Evolutionary conservation across 2,329 filamentous ascomycete species (phyloP), one percentile per base, ranked within the genome.

Genomic region (Samsoniella hepiali): DNA sequence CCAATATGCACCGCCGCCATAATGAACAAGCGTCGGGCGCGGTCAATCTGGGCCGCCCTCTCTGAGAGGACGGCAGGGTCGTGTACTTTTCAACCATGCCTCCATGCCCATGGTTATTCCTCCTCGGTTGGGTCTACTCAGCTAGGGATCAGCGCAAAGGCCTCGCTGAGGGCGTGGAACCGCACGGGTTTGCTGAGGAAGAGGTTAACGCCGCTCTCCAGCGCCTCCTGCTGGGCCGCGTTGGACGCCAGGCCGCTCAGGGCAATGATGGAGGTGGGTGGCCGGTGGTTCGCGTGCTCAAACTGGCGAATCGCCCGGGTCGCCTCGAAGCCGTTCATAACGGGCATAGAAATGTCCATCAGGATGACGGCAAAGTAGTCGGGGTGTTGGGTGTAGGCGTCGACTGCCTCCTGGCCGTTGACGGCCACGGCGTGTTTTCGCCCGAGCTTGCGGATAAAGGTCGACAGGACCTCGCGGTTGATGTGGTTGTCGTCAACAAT

Each of bases 291-390:
- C 0, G 78, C 73, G 8, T 74, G 70, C 67, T 84, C 82, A 47
- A 80, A 73, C 1, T 74, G 72, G 1, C 82, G 76, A 10, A 84
- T 82, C 22, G 72, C 72, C 2, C 76, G 73, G 1, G 81, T 82
- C 0, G 78, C 77, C 11, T 78, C 78, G 8, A 82, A 74, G 0
- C 80, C 80, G 64, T 84, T 78, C 66, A 85, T 78, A 4, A 83
- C 70, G 0, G 82, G 82, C 82, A 85, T 85, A 64, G 77, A 82
- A 3, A 84, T 79, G 66, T 85, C 82, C 63, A 74, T 77, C 2
- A 77, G 64, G 4, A 75, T 66, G 60, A 67, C 68, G n/a, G 56
- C 55, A n/a, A 68, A 72, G 1, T 64, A 29, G 0, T 47, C 61
- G 0, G 68, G 66, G 8, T 56, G 34, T 7, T 64, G 29, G 8